Evolutionary conservation across 441 rosid species (phyloP).

Genomic region (Erodium moschatum): DNA sequence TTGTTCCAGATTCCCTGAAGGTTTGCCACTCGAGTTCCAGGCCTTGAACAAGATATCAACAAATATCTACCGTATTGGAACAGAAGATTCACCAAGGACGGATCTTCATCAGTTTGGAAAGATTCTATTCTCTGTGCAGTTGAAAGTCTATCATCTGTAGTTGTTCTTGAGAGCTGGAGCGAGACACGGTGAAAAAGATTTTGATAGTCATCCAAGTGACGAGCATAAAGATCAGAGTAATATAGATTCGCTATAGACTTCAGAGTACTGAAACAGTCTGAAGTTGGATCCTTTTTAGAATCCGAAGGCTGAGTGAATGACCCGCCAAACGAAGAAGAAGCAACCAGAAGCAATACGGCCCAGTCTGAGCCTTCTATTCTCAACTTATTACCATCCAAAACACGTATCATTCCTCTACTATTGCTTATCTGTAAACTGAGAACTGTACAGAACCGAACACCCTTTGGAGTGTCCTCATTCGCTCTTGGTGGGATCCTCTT

Average conservation of each 20-base stretch:
- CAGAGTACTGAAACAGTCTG: constrained; percentile 11
- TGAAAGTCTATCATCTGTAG: constrained; percentile 10
- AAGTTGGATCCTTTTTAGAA: constrained; percentile 19
- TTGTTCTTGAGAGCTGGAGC: constrained; percentile 17
- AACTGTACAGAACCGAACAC: constrained; percentile 19
- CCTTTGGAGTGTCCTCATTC: constrained; percentile 13
- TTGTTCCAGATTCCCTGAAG: constrained; percentile 29
- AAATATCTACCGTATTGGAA: constrained; percentile 26
- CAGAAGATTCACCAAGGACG: constrained; percentile 22
- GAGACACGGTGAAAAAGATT: constrained; percentile 24
- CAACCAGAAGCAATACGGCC: constrained; percentile 21
- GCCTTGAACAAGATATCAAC: constrained; percentile 25
- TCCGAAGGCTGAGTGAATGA: constrained; percentile 19
- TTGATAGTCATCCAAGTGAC: constrained; percentile 22
- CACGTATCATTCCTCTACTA: constrained; percentile 11
- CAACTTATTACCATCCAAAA: constrained; percentile 20
- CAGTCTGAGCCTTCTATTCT: constrained; percentile 22
- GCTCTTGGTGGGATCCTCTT: constrained; percentile 18
- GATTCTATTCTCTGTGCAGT: constrained; percentile 23
- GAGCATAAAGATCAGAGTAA: constrained; percentile 22
- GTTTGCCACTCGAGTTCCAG: constrained; percentile 26
- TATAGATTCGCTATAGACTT: constrained; percentile 18
- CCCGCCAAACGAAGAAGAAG: constrained; percentile 24
- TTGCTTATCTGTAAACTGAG: constrained; percentile 21
- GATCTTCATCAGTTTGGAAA: constrained; percentile 24